These are phyloP conservation scores for Candolleomyces aberdarensis DNA, from an alignment of 768 basidiomycete species.

Conservation along the genomic window DNA sequence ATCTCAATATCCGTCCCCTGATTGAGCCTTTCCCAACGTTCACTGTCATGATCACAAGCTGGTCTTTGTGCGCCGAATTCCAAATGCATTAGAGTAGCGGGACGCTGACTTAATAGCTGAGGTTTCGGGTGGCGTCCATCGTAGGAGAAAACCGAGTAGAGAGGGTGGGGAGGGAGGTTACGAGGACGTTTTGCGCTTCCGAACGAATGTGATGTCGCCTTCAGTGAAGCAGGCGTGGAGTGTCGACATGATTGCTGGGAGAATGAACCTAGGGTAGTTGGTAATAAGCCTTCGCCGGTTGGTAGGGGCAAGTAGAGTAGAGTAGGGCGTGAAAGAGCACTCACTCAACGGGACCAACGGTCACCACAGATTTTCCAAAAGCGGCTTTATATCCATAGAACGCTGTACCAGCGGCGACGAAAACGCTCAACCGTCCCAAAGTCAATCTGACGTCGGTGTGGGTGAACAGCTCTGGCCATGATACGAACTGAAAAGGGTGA, in stretches of 20 bases:
- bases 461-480: slow-evolving; percentile 77
- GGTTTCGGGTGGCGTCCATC: not conserved
- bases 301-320: slow-evolving; percentile 1
- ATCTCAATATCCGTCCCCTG: slow-evolving; percentile 88
- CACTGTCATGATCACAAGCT: slow-evolving; percentile 94
- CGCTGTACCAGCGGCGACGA: slow-evolving; percentile 77
- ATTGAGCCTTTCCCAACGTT: slow-evolving; percentile 72
- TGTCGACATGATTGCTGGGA: too few relatives aligned
- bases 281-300: not conserved
- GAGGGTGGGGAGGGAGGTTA: not conserved
- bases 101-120: slow-evolving; percentile 68
- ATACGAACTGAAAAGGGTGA: slow-evolving; percentile 57
- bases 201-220: slow-evolving; percentile 39
- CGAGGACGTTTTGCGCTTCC: slow-evolving; percentile 29
- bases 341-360: slow-evolving; percentile 74
- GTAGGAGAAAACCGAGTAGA: not conserved
- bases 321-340: slow-evolving; percentile 24
- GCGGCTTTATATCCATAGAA: slow-evolving; percentile 83
- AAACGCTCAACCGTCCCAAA: slow-evolving; percentile 80
- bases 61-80: slow-evolving; percentile 84
- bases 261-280: slow-evolving; percentile 50
- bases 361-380: slow-evolving; percentile 81
- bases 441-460: slow-evolving; percentile 89
- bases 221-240: slow-evolving; percentile 77
- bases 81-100: slow-evolving; percentile 78